phyloP scores from a whole-genome alignment of 768 basidiomycete species.

The Macrolepiota dolichaula region DNA sequence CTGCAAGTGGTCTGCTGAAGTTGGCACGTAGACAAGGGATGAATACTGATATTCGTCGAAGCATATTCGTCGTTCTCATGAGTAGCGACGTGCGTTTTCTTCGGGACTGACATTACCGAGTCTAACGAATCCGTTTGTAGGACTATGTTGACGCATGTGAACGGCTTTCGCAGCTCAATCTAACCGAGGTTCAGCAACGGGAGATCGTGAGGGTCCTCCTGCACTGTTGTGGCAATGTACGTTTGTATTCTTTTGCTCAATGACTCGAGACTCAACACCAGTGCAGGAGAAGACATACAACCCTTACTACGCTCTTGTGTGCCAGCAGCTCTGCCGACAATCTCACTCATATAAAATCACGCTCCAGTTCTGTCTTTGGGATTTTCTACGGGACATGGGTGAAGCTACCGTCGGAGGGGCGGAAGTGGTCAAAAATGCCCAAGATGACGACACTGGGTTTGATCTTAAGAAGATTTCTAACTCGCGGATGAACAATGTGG shows the following conservation, averaged over 20 bases:
- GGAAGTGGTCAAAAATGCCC: conserved; percentile 68
- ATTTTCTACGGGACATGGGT: conserved; percentile 89
- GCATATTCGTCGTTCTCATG: conserved; percentile 93
- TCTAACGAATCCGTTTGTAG: conserved; percentile 35
- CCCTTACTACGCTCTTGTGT: conserved; percentile 91
- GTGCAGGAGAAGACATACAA: conserved; percentile 87
- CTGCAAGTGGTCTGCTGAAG: conserved; percentile 50
- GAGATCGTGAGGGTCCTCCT: conserved; percentile 92
- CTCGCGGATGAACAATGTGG: conserved; percentile 65
- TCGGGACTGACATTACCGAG: neutral
- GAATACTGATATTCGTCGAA: conserved; percentile 94
- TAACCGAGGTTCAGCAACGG: conserved; percentile 88
- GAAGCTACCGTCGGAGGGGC: conserved; percentile 79
- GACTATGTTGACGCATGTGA: conserved; percentile 97
- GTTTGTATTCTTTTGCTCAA: conserved; percentile 16
- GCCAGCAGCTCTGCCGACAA: conserved; percentile 72
- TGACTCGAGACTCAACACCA: conserved; percentile 6
- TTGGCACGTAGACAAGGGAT: conserved; percentile 95
- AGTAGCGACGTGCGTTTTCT: conserved; percentile 76
- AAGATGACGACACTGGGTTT: conserved; percentile 40
- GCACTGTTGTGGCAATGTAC: conserved; percentile 88
- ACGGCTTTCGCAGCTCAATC: conserved; percentile 74
- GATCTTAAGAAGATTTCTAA: conserved; percentile 53
- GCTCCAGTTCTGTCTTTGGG: conserved; percentile 94
- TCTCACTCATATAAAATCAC: conserved; percentile 90